Evolutionary conservation across 1,284 basidiomycete species (phyloP).

Genomic region (Termitomyces sp.): DNA sequence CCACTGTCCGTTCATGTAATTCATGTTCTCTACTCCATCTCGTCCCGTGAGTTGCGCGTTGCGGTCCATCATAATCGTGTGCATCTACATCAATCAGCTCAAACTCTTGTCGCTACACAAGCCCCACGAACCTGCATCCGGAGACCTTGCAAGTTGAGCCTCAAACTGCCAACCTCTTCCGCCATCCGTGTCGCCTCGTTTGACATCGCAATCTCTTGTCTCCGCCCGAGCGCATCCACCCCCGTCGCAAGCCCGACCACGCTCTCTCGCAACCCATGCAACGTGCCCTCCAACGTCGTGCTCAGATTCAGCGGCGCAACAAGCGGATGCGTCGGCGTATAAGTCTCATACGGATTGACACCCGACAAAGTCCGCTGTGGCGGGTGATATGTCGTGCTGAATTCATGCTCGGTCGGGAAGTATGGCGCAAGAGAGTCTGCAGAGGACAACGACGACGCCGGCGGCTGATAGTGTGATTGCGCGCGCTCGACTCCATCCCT

Average conservation of each 20-base stretch:
- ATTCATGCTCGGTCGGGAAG: constrained; percentile 35
- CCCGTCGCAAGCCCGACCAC: constrained; percentile 53
- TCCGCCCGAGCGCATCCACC: constrained; percentile 59
- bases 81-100: constrained; percentile 32
- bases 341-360: background rate
- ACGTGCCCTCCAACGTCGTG: constrained; percentile 54
- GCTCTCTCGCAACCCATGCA: constrained; percentile 55
- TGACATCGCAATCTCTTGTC: constrained; percentile 60
- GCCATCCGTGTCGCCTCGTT: constrained; percentile 69
- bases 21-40: constrained; percentile 20
- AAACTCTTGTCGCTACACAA: constrained; percentile 3
- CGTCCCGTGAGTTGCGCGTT: constrained; percentile 50
- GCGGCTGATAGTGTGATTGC: constrained; percentile 4
- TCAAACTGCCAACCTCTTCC: constrained; percentile 72
- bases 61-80: constrained; percentile 64
- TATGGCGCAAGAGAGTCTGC: constrained; percentile 43
- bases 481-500: constrained; percentile 4
- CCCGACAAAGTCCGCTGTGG: constrained; percentile 2
- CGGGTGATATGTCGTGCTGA: constrained; percentile 6
- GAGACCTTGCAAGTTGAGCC: constrained; percentile 71
- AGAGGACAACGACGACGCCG: constrained; percentile 18
- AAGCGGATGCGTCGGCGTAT: constrained; percentile 19
- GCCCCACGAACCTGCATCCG: constrained; percentile 63
- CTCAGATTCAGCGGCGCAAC: constrained; percentile 58
- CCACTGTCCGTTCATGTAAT: constrained; percentile 14